Evolutionary conservation across 352 stramenopile genomes (phyloP), one percentile per base, ranked within the genome.

Genomic region (Blastocystis sp.): DNA sequence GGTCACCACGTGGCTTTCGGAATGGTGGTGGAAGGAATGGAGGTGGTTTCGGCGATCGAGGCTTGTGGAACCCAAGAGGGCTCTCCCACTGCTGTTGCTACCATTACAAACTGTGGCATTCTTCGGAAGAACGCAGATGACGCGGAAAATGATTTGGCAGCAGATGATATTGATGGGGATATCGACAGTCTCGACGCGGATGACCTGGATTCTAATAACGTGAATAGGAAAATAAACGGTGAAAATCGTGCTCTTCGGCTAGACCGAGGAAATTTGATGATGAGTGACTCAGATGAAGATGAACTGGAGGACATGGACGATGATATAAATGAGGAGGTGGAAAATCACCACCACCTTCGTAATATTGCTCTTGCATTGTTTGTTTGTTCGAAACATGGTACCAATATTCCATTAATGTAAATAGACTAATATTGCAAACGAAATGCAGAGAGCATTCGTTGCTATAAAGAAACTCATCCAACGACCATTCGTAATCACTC

Each of bases 1-100:
- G 94, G 93, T 90, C 97, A 97, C 92, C 95, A 97, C 92, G 94
- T 96, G 13, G 94, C 97, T 18, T 97, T 98, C 90, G 95, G 94
- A 77, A 93, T 92, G 66, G 93, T 96, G 45, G 90, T 93, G 47
- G 90, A 94, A 41, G 94, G 94, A 91, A 95, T 95, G 92, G 93
- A 96, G 87, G 90, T 95, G 50, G 92, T 96, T 34, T 93, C 93
- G 90, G 89, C 88, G 73, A 95, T 97, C 73, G 93, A 96, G 56
- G 66, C 45, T 23, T 73, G 55, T 41, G 84, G 84, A 55, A 62
- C 53, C 13, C 9, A 20, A 15, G 53, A 37, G 3, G 84, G 84
- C 29, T 59, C 50, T 15, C 69, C 84, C n/a, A 45, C 56, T 11
- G 79, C 34, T 9, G 64, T 79, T 41, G 56, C 29, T 3, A 8